These are phyloP conservation scores for Xylaria grammica DNA, from an alignment of 495 filamentous ascomycete species.

Conservation along the genomic window DNA sequence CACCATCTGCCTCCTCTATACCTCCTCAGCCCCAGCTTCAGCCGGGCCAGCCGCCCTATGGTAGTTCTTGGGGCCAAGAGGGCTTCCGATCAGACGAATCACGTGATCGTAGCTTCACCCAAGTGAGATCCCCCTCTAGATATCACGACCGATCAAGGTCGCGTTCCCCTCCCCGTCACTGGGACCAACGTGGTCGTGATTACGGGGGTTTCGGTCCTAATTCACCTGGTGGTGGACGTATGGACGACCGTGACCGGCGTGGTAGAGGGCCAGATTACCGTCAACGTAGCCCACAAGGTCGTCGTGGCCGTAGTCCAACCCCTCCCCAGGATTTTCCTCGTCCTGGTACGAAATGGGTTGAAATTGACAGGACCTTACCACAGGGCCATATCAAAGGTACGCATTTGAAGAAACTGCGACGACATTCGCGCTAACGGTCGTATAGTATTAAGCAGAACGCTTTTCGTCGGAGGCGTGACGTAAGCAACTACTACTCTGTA, in stretches of 20 bases:
- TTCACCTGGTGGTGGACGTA: slow-evolving; percentile 62
- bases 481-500: slow-evolving; percentile 53
- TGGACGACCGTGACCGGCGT: slow-evolving; percentile 61
- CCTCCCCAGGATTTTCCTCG: slow-evolving; percentile 49
- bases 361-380: slow-evolving; percentile 76
- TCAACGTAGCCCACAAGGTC: slow-evolving; percentile 75
- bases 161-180: slow-evolving; percentile 68
- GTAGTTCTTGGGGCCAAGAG: slow-evolving; percentile 43
- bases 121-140: slow-evolving; percentile 59
- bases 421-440: slow-evolving; percentile 19
- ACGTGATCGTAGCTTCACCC: slow-evolving; percentile 67
- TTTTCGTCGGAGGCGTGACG: slow-evolving; percentile 97
- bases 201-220: slow-evolving; percentile 49
- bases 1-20: slow-evolving; percentile 13
- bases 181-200: slow-evolving; percentile 58
- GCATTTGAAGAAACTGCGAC: slow-evolving; percentile 23
- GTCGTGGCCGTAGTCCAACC: slow-evolving; percentile 66
- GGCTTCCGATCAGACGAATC: slow-evolving; percentile 49
- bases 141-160: slow-evolving; percentile 80
- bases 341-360: slow-evolving; percentile 71
- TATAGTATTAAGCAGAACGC: slow-evolving; percentile 85
- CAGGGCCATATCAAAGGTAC: slow-evolving; percentile 80
- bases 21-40: slow-evolving; percentile 30
- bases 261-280: slow-evolving; percentile 72
- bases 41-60: slow-evolving; percentile 32